Evolutionary conservation across 257 asterid genomes (phyloP).

Genomic region (Apocynum venetum): DNA sequence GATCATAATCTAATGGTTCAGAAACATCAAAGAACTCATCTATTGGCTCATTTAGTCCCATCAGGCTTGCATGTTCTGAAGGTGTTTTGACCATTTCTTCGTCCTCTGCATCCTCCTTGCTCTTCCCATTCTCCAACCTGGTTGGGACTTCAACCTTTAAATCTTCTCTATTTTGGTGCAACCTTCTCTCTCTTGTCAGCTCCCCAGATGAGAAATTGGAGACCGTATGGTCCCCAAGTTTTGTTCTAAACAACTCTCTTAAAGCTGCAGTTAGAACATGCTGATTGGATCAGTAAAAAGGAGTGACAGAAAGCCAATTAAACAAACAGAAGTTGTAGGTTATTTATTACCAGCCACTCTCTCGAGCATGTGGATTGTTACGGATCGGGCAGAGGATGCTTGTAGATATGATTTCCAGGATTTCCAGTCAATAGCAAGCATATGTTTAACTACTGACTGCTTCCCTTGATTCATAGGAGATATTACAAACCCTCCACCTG

Average conservation of each 20-base stretch:
- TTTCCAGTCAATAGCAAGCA: constrained; percentile 91
- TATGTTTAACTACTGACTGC: constrained; percentile 65
- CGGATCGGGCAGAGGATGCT: constrained; percentile 58
- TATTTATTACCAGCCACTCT: constrained; percentile 24
- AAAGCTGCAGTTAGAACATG: constrained; percentile 47
- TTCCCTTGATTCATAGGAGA: constrained; percentile 67
- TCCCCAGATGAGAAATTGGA: constrained; percentile 69
- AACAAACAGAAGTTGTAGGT: background rate
- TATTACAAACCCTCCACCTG: constrained; percentile 91
- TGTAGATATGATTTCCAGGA: constrained; percentile 65
- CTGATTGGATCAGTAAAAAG: constrained; percentile 3
- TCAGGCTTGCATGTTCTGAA: constrained; percentile 74
- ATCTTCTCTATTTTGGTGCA: constrained; percentile 43
- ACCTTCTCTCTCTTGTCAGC: constrained; percentile 45
- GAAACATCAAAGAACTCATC: constrained; percentile 95
- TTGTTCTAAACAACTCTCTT: constrained; percentile 83
- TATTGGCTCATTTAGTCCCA: constrained; percentile 79
- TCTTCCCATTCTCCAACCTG: constrained; percentile 41
- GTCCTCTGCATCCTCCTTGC: constrained; percentile 47
- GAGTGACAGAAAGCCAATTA: background rate
- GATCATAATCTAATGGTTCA: constrained; percentile 82
- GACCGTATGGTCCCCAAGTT: constrained; percentile 22
- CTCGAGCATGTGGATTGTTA: constrained; percentile 63
- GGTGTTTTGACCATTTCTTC: constrained; percentile 56
- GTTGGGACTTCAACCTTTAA: constrained; percentile 52